Percentiles rank a stretch among this genome's conserved stretches.
Conservation (phyloP, 2,329 filamentous ascomycete genomes). For the Alternaria sp. region DNA sequence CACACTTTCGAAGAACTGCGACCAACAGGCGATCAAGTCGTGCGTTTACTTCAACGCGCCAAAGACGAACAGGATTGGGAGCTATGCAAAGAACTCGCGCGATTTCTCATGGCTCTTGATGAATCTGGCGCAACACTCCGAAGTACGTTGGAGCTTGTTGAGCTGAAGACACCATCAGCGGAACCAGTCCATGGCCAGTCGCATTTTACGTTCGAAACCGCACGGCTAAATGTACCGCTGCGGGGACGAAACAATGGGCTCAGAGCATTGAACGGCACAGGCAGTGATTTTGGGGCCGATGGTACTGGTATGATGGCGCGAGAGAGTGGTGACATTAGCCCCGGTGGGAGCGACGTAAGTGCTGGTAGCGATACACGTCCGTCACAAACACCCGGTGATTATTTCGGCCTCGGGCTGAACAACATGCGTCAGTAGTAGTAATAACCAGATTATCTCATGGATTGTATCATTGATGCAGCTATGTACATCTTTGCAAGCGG, state of each 20-base stretch:
- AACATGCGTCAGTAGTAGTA: conserved; percentile 2
- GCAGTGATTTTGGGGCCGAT: conserved; percentile 1
- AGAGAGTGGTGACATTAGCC: conserved; percentile 25
- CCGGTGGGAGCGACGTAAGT: conserved; percentile 18
- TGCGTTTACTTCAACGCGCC: conserved; percentile 79
- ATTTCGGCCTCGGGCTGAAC: conserved; percentile 28
- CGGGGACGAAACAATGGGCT: conserved; percentile 10
- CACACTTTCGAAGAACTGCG: conserved; percentile 73
- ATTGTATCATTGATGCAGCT: background rate
- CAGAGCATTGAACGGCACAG: background rate
- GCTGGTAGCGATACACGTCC: conserved; percentile 15
- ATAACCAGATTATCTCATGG: background rate
- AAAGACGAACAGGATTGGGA: conserved; percentile 92
- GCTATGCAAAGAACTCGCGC: conserved; percentile 88
- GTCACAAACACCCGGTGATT: conserved; percentile 20
- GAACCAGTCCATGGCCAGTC: conserved; percentile 28
- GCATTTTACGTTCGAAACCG: conserved; percentile 42
- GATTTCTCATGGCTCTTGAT: conserved; percentile 94
- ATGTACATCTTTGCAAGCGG: background rate
- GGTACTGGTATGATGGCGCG: conserved; percentile 11
- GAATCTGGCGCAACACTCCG: conserved; percentile 80
- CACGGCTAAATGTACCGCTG: conserved; percentile 36
- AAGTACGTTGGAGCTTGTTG: conserved; percentile 67
- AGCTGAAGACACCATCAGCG: conserved; percentile 42
- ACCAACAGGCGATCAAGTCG: conserved; percentile 75